Percentiles rank a stretch among this genome's conserved stretches.
Conservation (phyloP, 179 eudicot species). For the Actinidia arguta region DNA sequence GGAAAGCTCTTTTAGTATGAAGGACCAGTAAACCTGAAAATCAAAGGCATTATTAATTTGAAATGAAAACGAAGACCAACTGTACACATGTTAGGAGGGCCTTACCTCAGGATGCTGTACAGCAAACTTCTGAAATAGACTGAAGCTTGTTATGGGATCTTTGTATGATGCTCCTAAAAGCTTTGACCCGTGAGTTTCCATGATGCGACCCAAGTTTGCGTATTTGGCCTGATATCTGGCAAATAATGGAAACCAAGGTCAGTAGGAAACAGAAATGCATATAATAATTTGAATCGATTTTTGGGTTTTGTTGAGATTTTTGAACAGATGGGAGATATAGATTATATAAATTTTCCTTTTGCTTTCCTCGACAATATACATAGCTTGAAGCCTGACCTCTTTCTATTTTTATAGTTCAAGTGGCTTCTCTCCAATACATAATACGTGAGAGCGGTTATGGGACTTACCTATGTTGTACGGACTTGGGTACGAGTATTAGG, state of each 20-base stretch:
- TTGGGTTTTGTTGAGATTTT: not conserved
- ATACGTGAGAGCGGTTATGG: too few species aligned
- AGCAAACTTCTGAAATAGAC: slow-evolving; percentile 61
- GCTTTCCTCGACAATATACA: too few species aligned
- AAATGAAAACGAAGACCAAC: not conserved
- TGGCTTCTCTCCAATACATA: too few species aligned
- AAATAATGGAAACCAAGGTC: not conserved
- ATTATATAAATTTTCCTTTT: too few species aligned
- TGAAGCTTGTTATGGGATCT: slow-evolving; percentile 84
- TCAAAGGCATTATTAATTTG: not conserved
- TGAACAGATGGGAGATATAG: too few species aligned
- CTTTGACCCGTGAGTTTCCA: slow-evolving; percentile 82
- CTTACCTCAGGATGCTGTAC: slow-evolving; percentile 73
- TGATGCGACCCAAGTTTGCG: slow-evolving; percentile 81
- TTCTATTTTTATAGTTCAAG: too few species aligned
- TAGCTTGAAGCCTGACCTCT: too few species aligned
- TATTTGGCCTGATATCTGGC: slow-evolving; percentile 34
- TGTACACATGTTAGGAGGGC: not conserved
- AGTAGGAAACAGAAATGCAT: slow-evolving; percentile 11
- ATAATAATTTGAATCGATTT: not conserved
- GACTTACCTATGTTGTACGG: too few species aligned
- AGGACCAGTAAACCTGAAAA: slow-evolving; percentile 81
- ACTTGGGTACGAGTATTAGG: too few species aligned
- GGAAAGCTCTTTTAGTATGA: slow-evolving; percentile 72
- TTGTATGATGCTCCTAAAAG: slow-evolving; percentile 70